A percentile compares a stretch with the other conserved stretches of the same genome.
Evolutionary conservation across 441 rosid genomes (phyloP).

Genomic region (Daphne laureola): DNA sequence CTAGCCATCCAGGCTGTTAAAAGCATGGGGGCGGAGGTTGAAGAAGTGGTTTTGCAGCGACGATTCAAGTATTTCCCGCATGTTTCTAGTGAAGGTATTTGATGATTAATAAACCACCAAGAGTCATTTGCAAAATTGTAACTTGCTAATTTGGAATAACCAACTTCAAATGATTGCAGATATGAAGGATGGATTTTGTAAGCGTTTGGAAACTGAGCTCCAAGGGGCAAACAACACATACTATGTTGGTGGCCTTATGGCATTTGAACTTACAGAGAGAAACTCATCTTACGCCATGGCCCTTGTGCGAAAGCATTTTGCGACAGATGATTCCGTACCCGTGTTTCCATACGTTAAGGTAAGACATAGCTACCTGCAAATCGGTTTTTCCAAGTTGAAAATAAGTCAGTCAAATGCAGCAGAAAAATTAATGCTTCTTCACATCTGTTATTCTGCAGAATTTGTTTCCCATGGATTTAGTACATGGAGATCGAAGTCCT

Average conservation of each 20-base stretch:
- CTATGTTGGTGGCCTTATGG: slow-evolving; percentile 64
- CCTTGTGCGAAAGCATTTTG: slow-evolving; percentile 56
- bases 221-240: slow-evolving; percentile 54
- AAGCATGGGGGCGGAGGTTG: slow-evolving; percentile 44
- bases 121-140: no score
- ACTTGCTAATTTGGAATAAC: no score
- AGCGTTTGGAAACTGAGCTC: slow-evolving; percentile 47
- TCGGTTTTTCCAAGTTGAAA: background rate
- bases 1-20: slow-evolving; percentile 36
- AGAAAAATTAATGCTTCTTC: slow-evolving; percentile 4
- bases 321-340: slow-evolving; percentile 30
- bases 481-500: slow-evolving; percentile 13
- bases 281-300: slow-evolving; percentile 65
- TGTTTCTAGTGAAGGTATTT: slow-evolving; percentile 55
- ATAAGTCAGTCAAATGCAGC: no score
- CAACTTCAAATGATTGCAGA: slow-evolving; percentile 28
- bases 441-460: slow-evolving; percentile 28
- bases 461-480: slow-evolving; percentile 35
- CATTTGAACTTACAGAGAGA: slow-evolving; percentile 71
- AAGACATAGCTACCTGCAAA: slow-evolving; percentile 1
- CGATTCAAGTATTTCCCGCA: slow-evolving; percentile 69
- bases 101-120: background rate
- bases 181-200: slow-evolving; percentile 63
- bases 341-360: slow-evolving; percentile 54
- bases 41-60: slow-evolving; percentile 45